Evolutionary conservation across 2,329 filamentous ascomycete species (phyloP).

Genomic region (Cordyceps javanica): DNA sequence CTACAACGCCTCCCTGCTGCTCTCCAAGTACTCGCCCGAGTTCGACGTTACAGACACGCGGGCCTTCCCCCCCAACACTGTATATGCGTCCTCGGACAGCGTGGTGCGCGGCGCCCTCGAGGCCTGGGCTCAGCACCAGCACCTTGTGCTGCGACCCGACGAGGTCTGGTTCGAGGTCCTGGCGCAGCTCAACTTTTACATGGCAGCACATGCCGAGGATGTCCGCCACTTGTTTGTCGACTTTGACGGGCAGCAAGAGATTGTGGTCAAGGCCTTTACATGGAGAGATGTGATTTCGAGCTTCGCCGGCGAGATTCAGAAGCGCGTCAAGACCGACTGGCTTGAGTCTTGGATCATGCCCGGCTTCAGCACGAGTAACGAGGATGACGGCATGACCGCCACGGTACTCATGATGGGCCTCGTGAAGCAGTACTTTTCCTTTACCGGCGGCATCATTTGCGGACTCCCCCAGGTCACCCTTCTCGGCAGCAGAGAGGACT

Average conservation of each 20-base stretch:
- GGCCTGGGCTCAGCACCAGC: slow-evolving; percentile 44
- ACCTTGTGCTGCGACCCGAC: slow-evolving; percentile 45
- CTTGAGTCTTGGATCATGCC: slow-evolving; percentile 36
- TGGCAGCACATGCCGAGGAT: slow-evolving; percentile 40
- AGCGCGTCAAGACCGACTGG: slow-evolving; percentile 33
- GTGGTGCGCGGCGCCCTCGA: slow-evolving; percentile 39
- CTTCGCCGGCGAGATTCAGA: slow-evolving; percentile 36
- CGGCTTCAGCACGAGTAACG: slow-evolving; percentile 35
- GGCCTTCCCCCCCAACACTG: slow-evolving; percentile 14
- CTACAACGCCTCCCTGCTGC: slow-evolving; percentile 21
- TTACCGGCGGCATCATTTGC: slow-evolving; percentile 31
- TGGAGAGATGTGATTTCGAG: slow-evolving; percentile 23
- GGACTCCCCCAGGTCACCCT: slow-evolving; percentile 38
- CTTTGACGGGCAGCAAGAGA: slow-evolving; percentile 36
- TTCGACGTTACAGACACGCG: slow-evolving; percentile 8
- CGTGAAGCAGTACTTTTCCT: slow-evolving; percentile 34
- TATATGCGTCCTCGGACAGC: slow-evolving; percentile 30
- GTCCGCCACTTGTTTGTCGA: slow-evolving; percentile 40
- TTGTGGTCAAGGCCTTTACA: slow-evolving; percentile 23
- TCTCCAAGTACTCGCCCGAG: slow-evolving; percentile 23
- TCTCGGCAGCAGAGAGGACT: slow-evolving; percentile 32
- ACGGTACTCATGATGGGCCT: slow-evolving; percentile 40
- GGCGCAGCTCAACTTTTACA: slow-evolving; percentile 44
- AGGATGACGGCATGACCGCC: slow-evolving; percentile 32
- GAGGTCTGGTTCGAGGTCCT: slow-evolving; percentile 52